Conservation (phyloP, 164 flowering plant species). For the Buxus sempervirens region DNA sequence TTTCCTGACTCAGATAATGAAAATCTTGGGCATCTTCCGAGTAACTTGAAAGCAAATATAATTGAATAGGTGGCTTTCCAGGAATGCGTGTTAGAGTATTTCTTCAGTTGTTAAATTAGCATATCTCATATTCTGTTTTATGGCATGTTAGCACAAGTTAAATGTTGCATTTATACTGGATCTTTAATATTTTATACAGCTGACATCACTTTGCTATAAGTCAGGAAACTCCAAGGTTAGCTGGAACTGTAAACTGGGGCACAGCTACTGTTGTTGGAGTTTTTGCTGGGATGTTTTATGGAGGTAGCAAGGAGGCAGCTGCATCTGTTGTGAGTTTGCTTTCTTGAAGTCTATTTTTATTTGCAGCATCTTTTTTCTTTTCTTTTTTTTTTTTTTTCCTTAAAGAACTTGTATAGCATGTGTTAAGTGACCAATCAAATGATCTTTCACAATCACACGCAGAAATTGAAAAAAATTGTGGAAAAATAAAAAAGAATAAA, state of each 20-base stretch:
- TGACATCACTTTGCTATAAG: not conserved
- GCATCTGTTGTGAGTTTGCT: slow-evolving; percentile 81
- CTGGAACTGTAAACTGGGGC: slow-evolving; percentile 91
- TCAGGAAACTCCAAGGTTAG: slow-evolving; percentile 42
- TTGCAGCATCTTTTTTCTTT: not conserved
- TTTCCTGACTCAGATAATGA: too few species aligned
- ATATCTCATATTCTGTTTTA: too few species aligned
- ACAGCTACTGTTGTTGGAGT: slow-evolving; percentile 80
- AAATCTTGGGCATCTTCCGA: too few species aligned
- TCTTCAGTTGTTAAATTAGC: too few species aligned
- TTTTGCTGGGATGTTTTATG: slow-evolving; percentile 93
- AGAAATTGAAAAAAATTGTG: too few species aligned
- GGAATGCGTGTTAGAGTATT: too few species aligned
- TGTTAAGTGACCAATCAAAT: not conserved
- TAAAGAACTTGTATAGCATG: not conserved
- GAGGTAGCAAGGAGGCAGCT: slow-evolving; percentile 95
- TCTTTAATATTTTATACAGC: not conserved
- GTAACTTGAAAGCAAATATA: too few species aligned
- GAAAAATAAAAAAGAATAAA: not conserved
- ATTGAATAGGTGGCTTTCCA: too few species aligned
- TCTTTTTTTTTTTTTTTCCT: not conserved
- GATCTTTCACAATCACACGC: not conserved
- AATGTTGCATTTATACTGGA: not conserved
- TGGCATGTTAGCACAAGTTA: not conserved
- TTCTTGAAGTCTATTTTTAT: not conserved